Evolutionary conservation across 2,329 filamentous ascomycete genomes (phyloP).

Genomic region (Arthrobotrys sphaeroides): DNA sequence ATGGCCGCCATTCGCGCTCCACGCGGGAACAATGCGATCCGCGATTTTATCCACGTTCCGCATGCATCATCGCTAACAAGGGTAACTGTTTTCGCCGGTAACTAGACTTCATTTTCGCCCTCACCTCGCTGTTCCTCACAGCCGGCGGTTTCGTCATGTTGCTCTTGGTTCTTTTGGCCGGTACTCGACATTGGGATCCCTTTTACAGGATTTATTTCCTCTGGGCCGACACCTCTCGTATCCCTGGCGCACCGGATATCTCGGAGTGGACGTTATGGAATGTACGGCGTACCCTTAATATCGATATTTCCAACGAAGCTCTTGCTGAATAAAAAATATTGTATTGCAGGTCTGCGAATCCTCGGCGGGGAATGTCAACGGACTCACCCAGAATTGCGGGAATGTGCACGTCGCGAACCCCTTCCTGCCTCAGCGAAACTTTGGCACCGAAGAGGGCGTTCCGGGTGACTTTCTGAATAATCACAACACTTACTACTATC

Average conservation of each 20-base stretch:
- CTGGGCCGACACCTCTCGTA: slow-evolving; percentile 76
- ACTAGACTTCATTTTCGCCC: slow-evolving; percentile 43
- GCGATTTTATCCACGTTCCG: not conserved
- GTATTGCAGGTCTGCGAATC: slow-evolving; percentile 56
- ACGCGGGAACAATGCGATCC: slow-evolving; percentile 19
- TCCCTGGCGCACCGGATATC: slow-evolving; percentile 72
- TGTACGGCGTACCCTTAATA: slow-evolving; percentile 75
- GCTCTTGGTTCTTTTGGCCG: slow-evolving; percentile 73
- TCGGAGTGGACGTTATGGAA: slow-evolving; percentile 94
- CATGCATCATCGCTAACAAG: slow-evolving; percentile 29
- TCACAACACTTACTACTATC: slow-evolving; percentile 73
- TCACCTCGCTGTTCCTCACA: slow-evolving; percentile 69
- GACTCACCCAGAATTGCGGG: slow-evolving; percentile 53
- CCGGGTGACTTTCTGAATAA: slow-evolving; percentile 59
- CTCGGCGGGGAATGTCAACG: slow-evolving; percentile 26
- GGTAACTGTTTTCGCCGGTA: not conserved
- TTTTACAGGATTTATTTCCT: slow-evolving; percentile 86
- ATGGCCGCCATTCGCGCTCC: not conserved
- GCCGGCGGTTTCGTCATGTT: slow-evolving; percentile 71
- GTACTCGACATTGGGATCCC: slow-evolving; percentile 66
- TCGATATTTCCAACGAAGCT: slow-evolving; percentile 62
- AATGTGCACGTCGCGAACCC: slow-evolving; percentile 54
- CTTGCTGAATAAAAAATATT: slow-evolving; percentile 68
- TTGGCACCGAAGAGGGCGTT: slow-evolving; percentile 68
- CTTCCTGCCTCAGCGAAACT: slow-evolving; percentile 61